These are phyloP conservation scores for Fraxinus excelsior DNA, from an alignment of 257 asterid genomes.

Conservation along the genomic window DNA sequence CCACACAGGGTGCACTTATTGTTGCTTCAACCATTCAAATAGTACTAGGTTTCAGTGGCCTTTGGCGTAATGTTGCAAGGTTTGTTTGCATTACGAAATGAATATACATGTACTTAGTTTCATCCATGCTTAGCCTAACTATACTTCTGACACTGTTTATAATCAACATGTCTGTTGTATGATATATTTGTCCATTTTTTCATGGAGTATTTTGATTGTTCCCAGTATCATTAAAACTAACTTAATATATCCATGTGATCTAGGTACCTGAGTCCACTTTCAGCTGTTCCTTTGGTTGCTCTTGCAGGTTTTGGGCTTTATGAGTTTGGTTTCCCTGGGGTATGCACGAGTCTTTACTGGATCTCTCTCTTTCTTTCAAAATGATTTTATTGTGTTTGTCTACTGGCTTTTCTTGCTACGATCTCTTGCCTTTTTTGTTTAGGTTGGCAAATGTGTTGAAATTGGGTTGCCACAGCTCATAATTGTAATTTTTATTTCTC, in stretches of 20 bases:
- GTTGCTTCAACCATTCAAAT: constrained; percentile 84
- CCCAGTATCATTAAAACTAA: background rate
- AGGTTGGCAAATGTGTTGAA: constrained; percentile 91
- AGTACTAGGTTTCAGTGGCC: constrained; percentile 88
- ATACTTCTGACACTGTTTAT: background rate
- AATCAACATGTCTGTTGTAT: background rate
- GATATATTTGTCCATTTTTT: background rate
- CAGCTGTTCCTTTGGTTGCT: constrained; percentile 76
- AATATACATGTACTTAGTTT: constrained; percentile 1
- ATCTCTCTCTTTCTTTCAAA: background rate
- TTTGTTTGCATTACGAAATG: constrained; percentile 25
- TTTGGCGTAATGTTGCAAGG: constrained; percentile 81
- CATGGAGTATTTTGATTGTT: no score
- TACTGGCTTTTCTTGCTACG: background rate
- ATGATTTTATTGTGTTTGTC: background rate
- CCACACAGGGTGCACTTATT: constrained; percentile 83
- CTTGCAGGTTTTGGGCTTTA: constrained; percentile 78
- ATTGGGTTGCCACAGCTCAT: constrained; percentile 87
- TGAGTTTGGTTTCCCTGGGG: constrained; percentile 84
- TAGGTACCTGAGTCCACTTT: constrained; percentile 78
- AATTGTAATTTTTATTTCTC: constrained; percentile 66
- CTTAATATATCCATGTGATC: background rate
- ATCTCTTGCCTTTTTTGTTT: constrained; percentile 19
- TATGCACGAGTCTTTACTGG: constrained; percentile 32
- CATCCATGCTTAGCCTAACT: background rate